phyloP scores from a whole-genome alignment of 352 stramenopile genomes.

The Nothophytophthora sp. region DNA sequence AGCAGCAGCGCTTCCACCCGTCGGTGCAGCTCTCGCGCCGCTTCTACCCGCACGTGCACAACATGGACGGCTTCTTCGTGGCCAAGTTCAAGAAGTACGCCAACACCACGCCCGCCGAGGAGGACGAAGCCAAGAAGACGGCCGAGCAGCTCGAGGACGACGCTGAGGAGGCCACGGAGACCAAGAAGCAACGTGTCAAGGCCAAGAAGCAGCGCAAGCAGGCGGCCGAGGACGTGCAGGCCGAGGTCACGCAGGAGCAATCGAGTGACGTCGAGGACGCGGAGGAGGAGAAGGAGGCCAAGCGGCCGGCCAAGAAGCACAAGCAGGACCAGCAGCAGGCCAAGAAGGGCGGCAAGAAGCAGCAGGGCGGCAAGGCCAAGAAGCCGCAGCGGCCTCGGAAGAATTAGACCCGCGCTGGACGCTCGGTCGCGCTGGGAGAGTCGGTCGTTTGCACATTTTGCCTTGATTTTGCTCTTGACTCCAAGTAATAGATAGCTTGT shows the following conservation, averaged over 20 bases:
- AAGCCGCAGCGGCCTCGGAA: constrained; percentile 40
- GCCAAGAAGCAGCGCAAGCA: constrained; percentile 75
- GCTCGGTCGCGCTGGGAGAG: too few relatives aligned
- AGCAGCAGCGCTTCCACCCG: constrained; percentile 98
- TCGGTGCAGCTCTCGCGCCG: constrained; percentile 94
- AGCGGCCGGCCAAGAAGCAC: constrained; percentile 43
- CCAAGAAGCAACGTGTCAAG: constrained; percentile 86
- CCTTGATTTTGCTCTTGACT: constrained; percentile 16
- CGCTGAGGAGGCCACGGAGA: constrained; percentile 66
- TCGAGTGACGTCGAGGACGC: constrained; percentile 53
- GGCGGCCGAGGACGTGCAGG: constrained; percentile 71
- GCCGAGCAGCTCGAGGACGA: constrained; percentile 70
- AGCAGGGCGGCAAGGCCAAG: constrained; percentile 36
- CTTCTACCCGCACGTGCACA: constrained; percentile 99
- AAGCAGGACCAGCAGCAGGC: constrained; percentile 42
- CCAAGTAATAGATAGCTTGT: constrained; percentile 32
- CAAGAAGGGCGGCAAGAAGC: constrained; percentile 38
- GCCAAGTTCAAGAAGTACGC: constrained; percentile 99
- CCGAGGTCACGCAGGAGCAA: constrained; percentile 57
- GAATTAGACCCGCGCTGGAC: too few relatives aligned
- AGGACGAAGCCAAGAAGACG: constrained; percentile 75
- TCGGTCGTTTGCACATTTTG: too few relatives aligned
- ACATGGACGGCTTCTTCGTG: constrained; percentile 99
- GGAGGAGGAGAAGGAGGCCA: constrained; percentile 33
- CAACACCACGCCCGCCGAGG: constrained; percentile 87